Evolutionary conservation across 1,284 basidiomycete species (phyloP).

Genomic region (Ustilago crameri): DNA sequence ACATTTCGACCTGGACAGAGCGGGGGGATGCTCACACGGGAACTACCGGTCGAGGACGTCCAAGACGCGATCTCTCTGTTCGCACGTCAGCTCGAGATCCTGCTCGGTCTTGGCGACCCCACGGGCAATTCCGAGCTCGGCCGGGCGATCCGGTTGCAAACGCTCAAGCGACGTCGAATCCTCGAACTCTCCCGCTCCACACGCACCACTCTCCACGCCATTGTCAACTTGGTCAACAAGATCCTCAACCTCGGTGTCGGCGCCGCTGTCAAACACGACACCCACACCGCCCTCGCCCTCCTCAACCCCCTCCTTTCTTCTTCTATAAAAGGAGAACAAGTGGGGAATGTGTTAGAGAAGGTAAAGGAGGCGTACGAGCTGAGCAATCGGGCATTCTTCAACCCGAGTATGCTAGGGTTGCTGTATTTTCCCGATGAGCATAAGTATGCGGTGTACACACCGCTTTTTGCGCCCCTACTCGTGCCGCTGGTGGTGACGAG

Average conservation of each 20-base stretch:
- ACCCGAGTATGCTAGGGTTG: constrained; percentile 92
- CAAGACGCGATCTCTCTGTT: constrained; percentile 78
- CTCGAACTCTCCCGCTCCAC: constrained; percentile 48
- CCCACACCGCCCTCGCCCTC: constrained; percentile 16
- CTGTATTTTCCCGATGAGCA: constrained; percentile 80
- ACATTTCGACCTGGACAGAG: neutral
- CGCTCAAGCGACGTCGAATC: constrained; percentile 44
- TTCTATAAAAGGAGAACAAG: neutral
- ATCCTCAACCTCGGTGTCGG: constrained; percentile 63
- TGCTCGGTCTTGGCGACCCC: constrained; percentile 76
- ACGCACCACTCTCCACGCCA: constrained; percentile 54
- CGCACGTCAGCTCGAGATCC: constrained; percentile 77
- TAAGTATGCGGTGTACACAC: constrained; percentile 69
- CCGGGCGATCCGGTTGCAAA: constrained; percentile 11
- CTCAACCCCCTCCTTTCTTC: constrained; percentile 57
- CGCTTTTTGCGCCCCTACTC: constrained; percentile 70
- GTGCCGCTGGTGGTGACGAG: constrained; percentile 83
- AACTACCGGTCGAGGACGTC: constrained; percentile 69
- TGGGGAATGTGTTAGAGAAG: constrained; percentile 72
- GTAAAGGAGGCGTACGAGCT: constrained; percentile 77
- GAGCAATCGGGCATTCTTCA: constrained; percentile 92
- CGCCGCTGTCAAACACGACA: constrained; percentile 40
- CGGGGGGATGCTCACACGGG: neutral
- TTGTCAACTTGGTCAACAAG: constrained; percentile 52
- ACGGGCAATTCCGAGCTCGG: neutral